Evolutionary conservation across 2,329 filamentous ascomycete genomes (phyloP), one percentile per base, ranked within the genome.

Genomic region (Aspergillus uvarum): DNA sequence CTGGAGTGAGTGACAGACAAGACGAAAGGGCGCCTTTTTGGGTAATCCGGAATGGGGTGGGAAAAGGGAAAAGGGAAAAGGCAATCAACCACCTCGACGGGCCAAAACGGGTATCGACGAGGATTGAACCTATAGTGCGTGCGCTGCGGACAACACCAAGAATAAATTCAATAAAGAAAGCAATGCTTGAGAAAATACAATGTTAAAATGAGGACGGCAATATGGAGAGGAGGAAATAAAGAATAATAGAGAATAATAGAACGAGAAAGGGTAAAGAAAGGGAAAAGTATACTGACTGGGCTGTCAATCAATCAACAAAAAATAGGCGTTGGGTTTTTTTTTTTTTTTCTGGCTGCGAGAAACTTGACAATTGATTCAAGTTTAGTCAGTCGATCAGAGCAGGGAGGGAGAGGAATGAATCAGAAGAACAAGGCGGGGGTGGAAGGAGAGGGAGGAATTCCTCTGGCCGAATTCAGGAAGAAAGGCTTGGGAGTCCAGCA

Each of bases 201-300:
- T 59, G 65, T 64, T 64, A 65, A 65, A 65, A 63, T 63, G 59
- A 69, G 68, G 64, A 52, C 58, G 61, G 60, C 63, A 56, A 63
- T 61, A 57, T 57, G 63, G 51, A 61, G 61, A 61, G 26, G 51
- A 59, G 58, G 55, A 50, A 47, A 61, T 26, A 49, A 58, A 57
- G 55, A 50, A 47, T 53, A 51, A 48, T 62, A 61, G 51, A 57
- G 55, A 50, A 47, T 53, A 51, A 48, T 62, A 61, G 51, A 54
- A 54, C 53, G 54, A 53, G 35, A 44, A 32, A 47, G 54, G 53
- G 31, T 51, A 59, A 56, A 53, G 56, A 29, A 60, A 56, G 56
- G 54, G 47, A 56, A 60, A 62, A 31, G 49, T 21, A 38, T 22
- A 22, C 58, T 61, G 48, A 47, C 26, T 29, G 26, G 26, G 26